phyloP scores from a whole-genome alignment of 768 basidiomycete species.

The Collybia sordida region DNA sequence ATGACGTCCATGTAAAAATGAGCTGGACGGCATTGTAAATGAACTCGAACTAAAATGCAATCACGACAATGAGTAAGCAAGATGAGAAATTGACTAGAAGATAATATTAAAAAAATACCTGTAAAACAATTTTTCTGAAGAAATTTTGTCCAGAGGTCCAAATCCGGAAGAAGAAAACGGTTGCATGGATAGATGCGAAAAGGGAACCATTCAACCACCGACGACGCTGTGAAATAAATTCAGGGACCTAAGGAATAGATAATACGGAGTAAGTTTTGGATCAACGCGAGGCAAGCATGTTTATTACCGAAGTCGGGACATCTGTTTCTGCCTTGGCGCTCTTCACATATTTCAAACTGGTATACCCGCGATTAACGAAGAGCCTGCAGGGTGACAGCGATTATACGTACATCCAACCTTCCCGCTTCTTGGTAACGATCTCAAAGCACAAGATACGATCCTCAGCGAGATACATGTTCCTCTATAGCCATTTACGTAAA shows the following conservation, averaged over 20 bases:
- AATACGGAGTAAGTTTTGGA: slow-evolving; percentile 1
- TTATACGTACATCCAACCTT: slow-evolving; percentile 72
- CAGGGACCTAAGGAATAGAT: slow-evolving; percentile 55
- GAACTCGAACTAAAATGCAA: slow-evolving; percentile 66
- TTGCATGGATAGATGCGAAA: slow-evolving; percentile 91
- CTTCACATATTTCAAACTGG: slow-evolving; percentile 84
- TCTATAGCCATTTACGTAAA: slow-evolving; percentile 29
- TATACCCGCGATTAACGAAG: slow-evolving; percentile 5
- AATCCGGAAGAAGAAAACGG: slow-evolving; percentile 85
- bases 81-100: background rate
- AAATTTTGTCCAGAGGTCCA: slow-evolving; percentile 91
- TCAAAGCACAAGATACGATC: slow-evolving; percentile 93
- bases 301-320: slow-evolving; percentile 74
- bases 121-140: slow-evolving; percentile 77
- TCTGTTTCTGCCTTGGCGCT: slow-evolving; percentile 96
- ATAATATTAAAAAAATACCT: slow-evolving; percentile 34
- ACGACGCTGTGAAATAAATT: slow-evolving; percentile 93
- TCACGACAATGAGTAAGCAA: background rate
- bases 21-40: slow-evolving; percentile 90
- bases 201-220: slow-evolving; percentile 89
- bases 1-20: slow-evolving; percentile 90
- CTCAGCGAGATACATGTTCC: slow-evolving; percentile 92
- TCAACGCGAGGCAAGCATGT: background rate
- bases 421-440: slow-evolving; percentile 85
- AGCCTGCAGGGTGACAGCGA: slow-evolving; percentile 8